Conservation (phyloP, 2,329 filamentous ascomycete species). For the Macrophomina pseudophaseolina region DNA sequence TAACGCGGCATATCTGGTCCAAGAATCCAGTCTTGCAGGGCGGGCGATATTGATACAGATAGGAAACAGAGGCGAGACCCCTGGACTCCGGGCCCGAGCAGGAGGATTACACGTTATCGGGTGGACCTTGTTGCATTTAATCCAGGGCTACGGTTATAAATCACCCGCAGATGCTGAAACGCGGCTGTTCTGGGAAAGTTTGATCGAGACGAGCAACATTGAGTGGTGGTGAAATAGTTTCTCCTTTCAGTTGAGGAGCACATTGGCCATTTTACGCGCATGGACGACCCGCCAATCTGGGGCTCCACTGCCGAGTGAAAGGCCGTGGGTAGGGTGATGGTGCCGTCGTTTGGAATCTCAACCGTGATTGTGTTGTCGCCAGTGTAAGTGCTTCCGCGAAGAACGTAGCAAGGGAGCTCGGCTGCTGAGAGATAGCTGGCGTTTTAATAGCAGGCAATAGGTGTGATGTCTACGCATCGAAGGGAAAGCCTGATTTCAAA, state of each 20-base stretch:
- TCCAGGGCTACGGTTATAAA: background rate
- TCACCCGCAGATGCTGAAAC: slow-evolving; percentile 7
- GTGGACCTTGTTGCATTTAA: background rate
- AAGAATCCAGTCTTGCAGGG: background rate
- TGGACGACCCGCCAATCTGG: background rate
- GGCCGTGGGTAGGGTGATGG: background rate
- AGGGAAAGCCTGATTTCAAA: background rate
- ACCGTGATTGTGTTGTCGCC: background rate
- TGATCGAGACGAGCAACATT: background rate
- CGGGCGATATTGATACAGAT: background rate
- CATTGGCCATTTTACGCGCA: background rate
- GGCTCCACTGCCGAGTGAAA: background rate
- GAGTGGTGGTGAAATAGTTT: slow-evolving; percentile 2
- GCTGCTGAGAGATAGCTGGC: background rate
- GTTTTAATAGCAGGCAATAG: background rate
- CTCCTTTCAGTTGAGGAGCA: background rate
- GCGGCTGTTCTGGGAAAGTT: background rate
- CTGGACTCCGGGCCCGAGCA: background rate
- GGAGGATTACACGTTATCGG: background rate
- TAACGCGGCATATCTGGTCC: background rate
- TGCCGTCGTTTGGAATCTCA: background rate
- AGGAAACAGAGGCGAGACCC: background rate
- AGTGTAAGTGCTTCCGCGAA: background rate
- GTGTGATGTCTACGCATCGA: background rate
- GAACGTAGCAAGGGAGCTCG: background rate